Evolutionary conservation across 192 early-diverging fungal genomes (phyloP).

Genomic region (Endogone sp.): DNA sequence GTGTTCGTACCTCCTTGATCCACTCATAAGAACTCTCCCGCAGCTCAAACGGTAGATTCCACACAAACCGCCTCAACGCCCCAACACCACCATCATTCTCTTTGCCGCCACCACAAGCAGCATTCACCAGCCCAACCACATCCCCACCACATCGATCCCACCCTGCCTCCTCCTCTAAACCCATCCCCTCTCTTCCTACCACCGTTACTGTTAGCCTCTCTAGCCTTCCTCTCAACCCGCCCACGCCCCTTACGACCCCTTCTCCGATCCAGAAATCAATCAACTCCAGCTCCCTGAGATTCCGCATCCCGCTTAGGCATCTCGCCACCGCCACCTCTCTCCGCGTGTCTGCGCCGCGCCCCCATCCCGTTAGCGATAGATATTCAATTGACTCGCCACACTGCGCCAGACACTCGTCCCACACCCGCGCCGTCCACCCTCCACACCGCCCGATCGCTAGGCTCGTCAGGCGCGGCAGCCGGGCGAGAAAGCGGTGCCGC

Average conservation of each 20-base stretch:
- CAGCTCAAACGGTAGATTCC: neutral
- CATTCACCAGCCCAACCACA: neutral
- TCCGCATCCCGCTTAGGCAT: neutral
- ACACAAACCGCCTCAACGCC: neutral
- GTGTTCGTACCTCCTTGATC: neutral
- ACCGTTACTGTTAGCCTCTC: neutral
- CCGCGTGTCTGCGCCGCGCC: neutral
- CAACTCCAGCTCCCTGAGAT: neutral
- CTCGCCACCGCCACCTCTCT: neutral
- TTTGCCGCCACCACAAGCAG: neutral
- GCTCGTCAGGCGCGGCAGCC: neutral
- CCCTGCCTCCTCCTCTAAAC: neutral
- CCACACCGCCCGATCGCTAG: neutral
- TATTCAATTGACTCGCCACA: neutral
- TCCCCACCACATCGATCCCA: neutral
- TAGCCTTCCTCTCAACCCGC: neutral
- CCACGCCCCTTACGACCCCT: neutral
- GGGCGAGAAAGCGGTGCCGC: neutral
- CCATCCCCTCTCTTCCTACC: neutral
- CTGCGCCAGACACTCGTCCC: neutral
- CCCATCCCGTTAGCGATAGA: neutral
- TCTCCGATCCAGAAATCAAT: neutral
- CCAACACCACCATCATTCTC: neutral
- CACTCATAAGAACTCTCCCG: neutral
- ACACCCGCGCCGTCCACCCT: neutral